phyloP scores from a whole-genome alignment of 805 yeast species.

The Saturnispora kantuleensis region DNA sequence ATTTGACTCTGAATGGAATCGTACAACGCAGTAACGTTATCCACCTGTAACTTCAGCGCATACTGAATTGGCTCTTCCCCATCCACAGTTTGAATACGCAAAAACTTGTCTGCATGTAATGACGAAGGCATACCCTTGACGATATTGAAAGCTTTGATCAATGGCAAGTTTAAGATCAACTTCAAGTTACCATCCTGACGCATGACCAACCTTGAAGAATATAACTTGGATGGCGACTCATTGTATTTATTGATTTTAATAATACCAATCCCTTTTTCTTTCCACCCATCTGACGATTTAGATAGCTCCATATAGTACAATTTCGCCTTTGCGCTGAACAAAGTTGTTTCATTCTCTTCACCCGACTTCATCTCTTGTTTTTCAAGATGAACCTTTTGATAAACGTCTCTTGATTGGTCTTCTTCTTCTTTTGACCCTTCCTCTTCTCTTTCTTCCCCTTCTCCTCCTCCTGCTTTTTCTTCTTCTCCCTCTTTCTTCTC shows the following conservation, averaged over 20 bases:
- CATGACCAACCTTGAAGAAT: slow-evolving; percentile 69
- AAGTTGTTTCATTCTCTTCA: slow-evolving; percentile 73
- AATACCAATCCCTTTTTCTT: slow-evolving; percentile 85
- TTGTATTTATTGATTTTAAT: slow-evolving; percentile 57
- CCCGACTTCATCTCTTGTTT: slow-evolving; percentile 67
- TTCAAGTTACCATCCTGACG: slow-evolving; percentile 79
- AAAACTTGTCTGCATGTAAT: slow-evolving; percentile 69
- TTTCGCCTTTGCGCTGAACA: slow-evolving; percentile 65
- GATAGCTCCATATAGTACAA: slow-evolving; percentile 65
- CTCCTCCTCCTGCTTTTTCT: slow-evolving; percentile 8
- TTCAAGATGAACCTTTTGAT: slow-evolving; percentile 50
- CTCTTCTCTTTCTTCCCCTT: slow-evolving; percentile 12
- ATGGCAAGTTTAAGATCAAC: slow-evolving; percentile 69
- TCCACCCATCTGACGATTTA: slow-evolving; percentile 74
- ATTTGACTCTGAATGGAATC: slow-evolving; percentile 37
- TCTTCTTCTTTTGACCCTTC: slow-evolving; percentile 23
- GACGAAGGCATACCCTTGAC: slow-evolving; percentile 82
- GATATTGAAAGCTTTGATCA: slow-evolving; percentile 52
- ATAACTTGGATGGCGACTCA: slow-evolving; percentile 23
- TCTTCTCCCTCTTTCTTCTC: slow-evolving; percentile 12
- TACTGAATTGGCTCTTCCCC: slow-evolving; percentile 67
- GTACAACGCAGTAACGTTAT: slow-evolving; percentile 47
- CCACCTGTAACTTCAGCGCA: slow-evolving; percentile 62
- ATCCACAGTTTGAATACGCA: slow-evolving; percentile 62
- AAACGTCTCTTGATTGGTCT: slow-evolving; percentile 22